Evolutionary conservation across 768 basidiomycete genomes (phyloP), one percentile per base, ranked within the genome.

Genomic region (Mycena sanguinolenta): DNA sequence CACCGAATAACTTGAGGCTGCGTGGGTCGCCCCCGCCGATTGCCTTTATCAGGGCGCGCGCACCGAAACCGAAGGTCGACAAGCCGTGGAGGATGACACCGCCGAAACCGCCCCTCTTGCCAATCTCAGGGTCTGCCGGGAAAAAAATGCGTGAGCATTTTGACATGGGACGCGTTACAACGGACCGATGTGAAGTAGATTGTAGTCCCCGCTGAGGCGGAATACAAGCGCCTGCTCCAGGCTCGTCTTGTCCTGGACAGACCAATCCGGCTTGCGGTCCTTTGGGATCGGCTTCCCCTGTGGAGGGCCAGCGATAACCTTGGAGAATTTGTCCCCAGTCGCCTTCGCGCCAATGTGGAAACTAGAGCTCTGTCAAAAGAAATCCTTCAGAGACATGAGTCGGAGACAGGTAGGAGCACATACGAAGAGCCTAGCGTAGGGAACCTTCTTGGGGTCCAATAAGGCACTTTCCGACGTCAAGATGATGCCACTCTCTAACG

Each of bases 1-100:
- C 90, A 17, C 91, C 91, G 75, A 93, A 92, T 74, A 89, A 84
- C 70, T 85, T 89, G 70, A 97, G 82, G 2, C 91, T 84, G 4
- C 83, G 82, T 3, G 91, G 86, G 72, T 93, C 88, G 52, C 87
- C 86, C 0, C 84, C 86, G 0, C 89, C 93, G 16, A 91, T 85
- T 2, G 85, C 84, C 66, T 86, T 85, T 70, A 97, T 84, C 63
- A 96, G 80, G 1, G 89, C 93, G 50, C 95, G 90, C 4, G 93
- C 95, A 10, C 86, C 92, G 77, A 95, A 95, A 13, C 95, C 95
- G 77, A 88, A 96, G 0, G 92, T 89, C 23, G 92, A 91, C 28
- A 96, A 85, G 32, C 95, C 95, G 76, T 97, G 95, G 3, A 96
- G 86, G 75, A 97, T 95, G 42, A 92, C 89, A 57, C 91, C 95